Base-by-base conservation (phyloP, 78 protist genomes). In the Guillardia theta region DNA sequence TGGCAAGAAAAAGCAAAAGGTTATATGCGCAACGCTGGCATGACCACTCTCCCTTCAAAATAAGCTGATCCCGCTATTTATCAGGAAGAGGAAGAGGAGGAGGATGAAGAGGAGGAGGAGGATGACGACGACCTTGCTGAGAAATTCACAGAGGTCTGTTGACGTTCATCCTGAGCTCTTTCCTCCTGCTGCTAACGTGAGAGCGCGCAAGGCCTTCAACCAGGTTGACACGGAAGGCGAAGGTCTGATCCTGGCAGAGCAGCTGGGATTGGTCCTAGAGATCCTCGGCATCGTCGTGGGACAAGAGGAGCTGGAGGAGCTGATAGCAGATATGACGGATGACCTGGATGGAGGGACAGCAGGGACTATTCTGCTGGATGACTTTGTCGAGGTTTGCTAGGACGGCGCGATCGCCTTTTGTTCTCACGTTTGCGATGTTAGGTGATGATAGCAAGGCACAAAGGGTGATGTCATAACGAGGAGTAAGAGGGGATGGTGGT, bases 261-360 rank as follows among this genome's bases (percentile, higher is more conserved):
- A 70, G 87, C 87, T 70, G 27, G 87, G 87, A 36, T 22, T 43
- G 15, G 87, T 70, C 41, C 33, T 70, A 10, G 87, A 27, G 37
- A 36, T 36, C 22, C 41, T 70, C 15, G 87, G 87, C 47, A 37
- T 36, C 15, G 87, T 70, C 5, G 87, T 70, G n/a, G 87, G 87
- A 27, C 45, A 70, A 36, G 87, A 70, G 9, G 87, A 70, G 41
- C 41, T 70, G 22, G 87, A 70, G 5, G 87, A 70, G 37, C 1
- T 70, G 87, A 24, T 70, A 36, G 87, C 87, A 24, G 87, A 70
- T 43, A 70, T 70, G 87, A 70, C 87, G 22, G 87, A 70, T 36
- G 87, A 70, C 41, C 27, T 36, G 41, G 87, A 70, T 70, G 87
- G 87, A 70, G 87, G 47, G 10, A 10, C 6, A 30, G 6, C 70